Percentiles rank a stretch among this genome's conserved stretches.
phyloP scores from a whole-genome alignment of 805 yeast genomes.

The Lachancea quebecensis region DNA sequence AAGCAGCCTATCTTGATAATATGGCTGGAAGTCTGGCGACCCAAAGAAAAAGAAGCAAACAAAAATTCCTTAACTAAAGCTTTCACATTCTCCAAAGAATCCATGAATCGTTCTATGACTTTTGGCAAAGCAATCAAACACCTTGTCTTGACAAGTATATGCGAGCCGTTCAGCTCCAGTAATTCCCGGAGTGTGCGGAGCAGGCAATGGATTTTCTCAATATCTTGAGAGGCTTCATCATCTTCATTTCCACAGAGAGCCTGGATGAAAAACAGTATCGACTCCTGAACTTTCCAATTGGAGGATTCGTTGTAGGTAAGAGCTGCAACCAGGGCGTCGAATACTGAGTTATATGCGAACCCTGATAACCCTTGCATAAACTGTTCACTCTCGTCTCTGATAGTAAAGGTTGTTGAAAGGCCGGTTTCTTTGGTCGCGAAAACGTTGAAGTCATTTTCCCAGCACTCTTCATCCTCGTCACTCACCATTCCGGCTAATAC shows the following conservation, averaged over 20 bases:
- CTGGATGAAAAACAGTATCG: conserved; percentile 21
- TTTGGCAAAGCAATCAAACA: conserved; percentile 48
- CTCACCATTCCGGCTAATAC: conserved; percentile 38
- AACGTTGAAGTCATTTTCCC: conserved; percentile 54
- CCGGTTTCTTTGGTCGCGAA: conserved; percentile 75
- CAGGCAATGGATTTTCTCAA: not conserved
- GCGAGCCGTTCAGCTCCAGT: conserved; percentile 5
- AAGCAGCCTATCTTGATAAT: conserved; percentile 32
- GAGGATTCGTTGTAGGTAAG: conserved; percentile 3
- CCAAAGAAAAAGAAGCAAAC: conserved; percentile 15
- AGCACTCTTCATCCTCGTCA: conserved; percentile 37
- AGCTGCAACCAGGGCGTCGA: conserved; percentile 1
- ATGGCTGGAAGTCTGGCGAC: conserved; percentile 28
- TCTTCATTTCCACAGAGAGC: conserved; percentile 18
- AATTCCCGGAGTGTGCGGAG: not conserved
- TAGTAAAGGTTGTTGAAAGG: conserved; percentile 44
- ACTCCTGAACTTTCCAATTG: conserved; percentile 14
- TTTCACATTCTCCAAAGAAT: conserved; percentile 27
- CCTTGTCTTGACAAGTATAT: conserved; percentile 42
- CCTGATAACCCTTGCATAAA: conserved; percentile 45
- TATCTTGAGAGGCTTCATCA: conserved; percentile 3
- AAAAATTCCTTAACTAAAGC: conserved; percentile 29
- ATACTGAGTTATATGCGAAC: conserved; percentile 6
- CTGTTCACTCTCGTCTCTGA: conserved; percentile 58
- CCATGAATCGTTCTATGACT: conserved; percentile 46